These are phyloP conservation scores for Thalassiosira exigua DNA, from an alignment of 352 stramenopile species.

Conservation along the genomic window DNA sequence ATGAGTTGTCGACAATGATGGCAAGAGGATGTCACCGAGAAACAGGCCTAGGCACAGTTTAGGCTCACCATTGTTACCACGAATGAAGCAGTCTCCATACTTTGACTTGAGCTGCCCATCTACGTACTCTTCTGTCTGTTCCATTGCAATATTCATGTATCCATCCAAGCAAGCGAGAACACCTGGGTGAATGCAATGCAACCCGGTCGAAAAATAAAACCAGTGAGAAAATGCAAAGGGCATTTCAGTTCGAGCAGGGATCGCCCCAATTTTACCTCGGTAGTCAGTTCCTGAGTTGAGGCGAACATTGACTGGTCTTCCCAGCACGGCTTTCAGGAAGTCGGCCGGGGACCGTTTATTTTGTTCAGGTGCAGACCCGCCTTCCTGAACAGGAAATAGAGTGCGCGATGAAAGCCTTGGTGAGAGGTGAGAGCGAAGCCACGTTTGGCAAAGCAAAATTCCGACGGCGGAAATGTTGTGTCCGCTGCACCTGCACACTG, in stretches of 20 bases:
- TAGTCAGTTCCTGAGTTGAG: slow-evolving; percentile 99
- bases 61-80: slow-evolving; percentile 98
- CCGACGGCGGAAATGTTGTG: no score
- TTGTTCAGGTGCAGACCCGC: slow-evolving; percentile 21
- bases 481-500: no score
- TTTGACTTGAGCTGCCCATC: slow-evolving; percentile 98
- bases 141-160: slow-evolving; percentile 99
- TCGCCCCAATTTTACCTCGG: slow-evolving; percentile 86
- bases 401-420: no score
- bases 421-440: no score
- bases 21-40: no score
- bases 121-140: slow-evolving; percentile 99
- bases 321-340: slow-evolving; percentile 89
- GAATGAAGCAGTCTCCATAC: slow-evolving; percentile 99
- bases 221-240: no score
- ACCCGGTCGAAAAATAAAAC: no score
- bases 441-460: no score
- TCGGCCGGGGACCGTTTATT: slow-evolving; percentile 82
- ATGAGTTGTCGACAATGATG: no score
- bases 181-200: slow-evolving; percentile 83
- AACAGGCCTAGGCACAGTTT: no score
- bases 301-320: slow-evolving; percentile 96
- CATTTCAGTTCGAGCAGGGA: no score
- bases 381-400: no score
- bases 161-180: slow-evolving; percentile 99